Evolutionary conservation across 306 rosid species (phyloP), one percentile per base, ranked within the genome.

Genomic region (Vigna radiata): DNA sequence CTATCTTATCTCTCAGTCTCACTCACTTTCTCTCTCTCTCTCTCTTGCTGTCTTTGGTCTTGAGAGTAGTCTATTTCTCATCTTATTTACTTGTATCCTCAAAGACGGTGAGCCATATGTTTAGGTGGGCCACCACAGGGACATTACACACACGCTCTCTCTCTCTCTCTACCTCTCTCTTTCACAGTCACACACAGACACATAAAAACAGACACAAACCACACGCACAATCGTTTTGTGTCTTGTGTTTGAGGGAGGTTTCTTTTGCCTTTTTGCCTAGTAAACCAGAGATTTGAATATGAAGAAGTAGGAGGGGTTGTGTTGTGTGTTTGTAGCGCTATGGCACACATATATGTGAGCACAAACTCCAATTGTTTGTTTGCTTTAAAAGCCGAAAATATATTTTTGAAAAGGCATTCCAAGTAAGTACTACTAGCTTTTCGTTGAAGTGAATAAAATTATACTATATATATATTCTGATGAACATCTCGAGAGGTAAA

Each of bases 41-140:
- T 86, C 82, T 75, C 59, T 69, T 39, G 54, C 58, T 67, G 82
- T 87, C 83, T 83, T 81, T 63, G 70, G 76, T 77, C 64, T 69
- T 72, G 70, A 63, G 82, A 83, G 31, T 44, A 81, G 83, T 78
- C 85, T 76, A 73, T 88, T 81, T 87, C 81, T 83, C 85, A 68
- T 87, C 82, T 78, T 79, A 76, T 65, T 70, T 81, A 77, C 85
- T 79, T 80, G 66, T 53, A 78, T 75, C 88, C 83, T 79, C 87
- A 85, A 83, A 79, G 79, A 83, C 79, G 83, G 88, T 89, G 93
- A 86, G 88, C 96, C 93, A 85, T 83, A 79, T 85, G 86, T 88
- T 82, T 77, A 81, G 69, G 70, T 90, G 94, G 93, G 77, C 91
- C 95, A 88, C 91, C 88, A 79, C 77, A 79, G 25, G 7, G 81